Conservation (phyloP, 139 green algal species). For the Zygnema circumcarinatum region DNA sequence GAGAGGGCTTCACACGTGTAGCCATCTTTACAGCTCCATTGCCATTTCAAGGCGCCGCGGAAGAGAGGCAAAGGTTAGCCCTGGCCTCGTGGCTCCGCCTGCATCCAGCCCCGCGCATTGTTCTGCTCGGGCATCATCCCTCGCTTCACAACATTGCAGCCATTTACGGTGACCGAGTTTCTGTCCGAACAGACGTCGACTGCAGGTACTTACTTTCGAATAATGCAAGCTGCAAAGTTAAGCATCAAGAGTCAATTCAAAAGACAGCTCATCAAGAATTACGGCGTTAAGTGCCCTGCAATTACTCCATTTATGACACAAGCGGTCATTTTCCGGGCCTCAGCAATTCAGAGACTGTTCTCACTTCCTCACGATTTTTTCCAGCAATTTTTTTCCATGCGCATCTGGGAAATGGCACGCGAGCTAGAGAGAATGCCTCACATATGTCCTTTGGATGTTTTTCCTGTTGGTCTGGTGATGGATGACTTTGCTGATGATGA, state of each 20-base stretch:
- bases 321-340: neutral
- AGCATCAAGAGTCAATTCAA: neutral
- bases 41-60: neutral
- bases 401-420: neutral
- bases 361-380: too few species aligned
- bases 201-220: conserved; percentile 14
- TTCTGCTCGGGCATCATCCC: conserved; percentile 25
- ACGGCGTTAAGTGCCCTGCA: neutral
- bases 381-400: too few species aligned
- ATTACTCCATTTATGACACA: neutral
- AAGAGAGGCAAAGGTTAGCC: neutral
- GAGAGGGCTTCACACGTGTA: neutral
- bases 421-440: neutral
- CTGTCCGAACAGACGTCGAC: conserved; percentile 29
- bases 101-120: neutral
- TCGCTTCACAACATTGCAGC: conserved; percentile 2
- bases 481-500: too few species aligned
- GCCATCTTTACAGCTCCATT: conserved; percentile 12
- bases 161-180: neutral
- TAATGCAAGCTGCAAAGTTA: neutral
- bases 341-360: too few species aligned
- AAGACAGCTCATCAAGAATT: neutral
- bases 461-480: neutral
- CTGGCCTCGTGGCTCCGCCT: conserved; percentile 31
- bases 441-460: neutral